These are phyloP conservation scores for Rhizopus delemar DNA, from an alignment of 371 early-diverging fungal genomes.

Conservation along the genomic window DNA sequence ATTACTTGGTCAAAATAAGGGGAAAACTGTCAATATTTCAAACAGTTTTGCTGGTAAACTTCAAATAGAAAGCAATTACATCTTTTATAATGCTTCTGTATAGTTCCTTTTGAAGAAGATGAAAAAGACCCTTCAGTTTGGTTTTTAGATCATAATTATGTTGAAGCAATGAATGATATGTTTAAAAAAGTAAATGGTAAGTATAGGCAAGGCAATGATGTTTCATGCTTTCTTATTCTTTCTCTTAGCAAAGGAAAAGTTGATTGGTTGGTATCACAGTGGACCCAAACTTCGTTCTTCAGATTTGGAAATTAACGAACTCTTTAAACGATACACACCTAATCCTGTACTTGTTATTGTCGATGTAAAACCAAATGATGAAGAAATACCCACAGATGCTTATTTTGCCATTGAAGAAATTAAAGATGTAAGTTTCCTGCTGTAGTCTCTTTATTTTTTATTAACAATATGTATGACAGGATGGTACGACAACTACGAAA, in stretches of 20 bases:
- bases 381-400: constrained; percentile 96
- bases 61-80: too few species aligned
- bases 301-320: constrained; percentile 98
- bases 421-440: constrained; percentile 67
- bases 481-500: constrained; percentile 92
- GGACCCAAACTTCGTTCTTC: constrained; percentile 97
- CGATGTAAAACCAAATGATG: constrained; percentile 90
- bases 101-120: constrained; percentile 99
- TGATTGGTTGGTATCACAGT: constrained; percentile 99
- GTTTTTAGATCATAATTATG: constrained; percentile 99
- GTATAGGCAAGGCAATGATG: neutral
- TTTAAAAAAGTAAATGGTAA: constrained; percentile 98
- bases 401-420: constrained; percentile 93
- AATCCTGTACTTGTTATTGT: constrained; percentile 96
- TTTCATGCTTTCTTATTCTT: neutral
- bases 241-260: constrained; percentile 86
- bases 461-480: constrained; percentile 50
- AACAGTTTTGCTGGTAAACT: constrained; percentile 96
- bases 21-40: constrained; percentile 92
- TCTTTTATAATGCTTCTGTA: neutral
- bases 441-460: neutral
- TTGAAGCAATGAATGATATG: constrained; percentile 99
- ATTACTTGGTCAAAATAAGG: constrained; percentile 94
- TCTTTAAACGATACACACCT: constrained; percentile 92
- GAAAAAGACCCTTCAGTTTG: constrained; percentile 96